These are phyloP conservation scores for Zygosaccharomyces bailii DNA, from an alignment of 805 yeast genomes.

Conservation along the genomic window DNA sequence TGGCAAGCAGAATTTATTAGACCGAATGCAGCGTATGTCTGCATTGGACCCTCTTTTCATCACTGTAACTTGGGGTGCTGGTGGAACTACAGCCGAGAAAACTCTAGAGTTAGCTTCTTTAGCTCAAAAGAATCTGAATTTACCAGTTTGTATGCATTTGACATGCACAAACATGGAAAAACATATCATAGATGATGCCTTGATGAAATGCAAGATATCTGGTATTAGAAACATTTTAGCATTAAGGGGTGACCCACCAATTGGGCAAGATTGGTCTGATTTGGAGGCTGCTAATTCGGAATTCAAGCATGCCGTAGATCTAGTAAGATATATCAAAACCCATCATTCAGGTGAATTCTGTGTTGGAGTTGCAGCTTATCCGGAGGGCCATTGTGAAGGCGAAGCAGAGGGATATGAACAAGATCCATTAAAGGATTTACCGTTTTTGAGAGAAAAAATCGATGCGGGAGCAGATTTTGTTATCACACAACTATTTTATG, in stretches of 20 bases:
- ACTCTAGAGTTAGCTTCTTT: constrained; percentile 78
- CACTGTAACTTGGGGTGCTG: constrained; percentile 98
- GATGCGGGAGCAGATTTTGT: constrained; percentile 94
- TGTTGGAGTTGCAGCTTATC: constrained; percentile 96
- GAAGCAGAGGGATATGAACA: constrained; percentile 59
- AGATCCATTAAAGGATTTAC: constrained; percentile 64
- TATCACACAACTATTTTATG: constrained; percentile 88
- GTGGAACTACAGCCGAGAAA: constrained; percentile 87
- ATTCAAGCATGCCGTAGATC: constrained; percentile 78
- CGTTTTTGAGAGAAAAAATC: constrained; percentile 76
- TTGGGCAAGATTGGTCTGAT: constrained; percentile 45
- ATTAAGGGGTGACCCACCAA: constrained; percentile 92
- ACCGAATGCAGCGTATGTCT: constrained; percentile 85
- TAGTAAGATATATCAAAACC: constrained; percentile 72
- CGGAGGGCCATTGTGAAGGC: constrained; percentile 96
- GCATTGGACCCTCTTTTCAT: constrained; percentile 84
- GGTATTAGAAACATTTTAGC: constrained; percentile 91
- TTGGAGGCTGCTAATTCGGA: constrained; percentile 43
- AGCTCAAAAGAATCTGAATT: constrained; percentile 67
- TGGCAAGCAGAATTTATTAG: constrained; percentile 78
- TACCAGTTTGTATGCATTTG: constrained; percentile 91
- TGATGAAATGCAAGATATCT: constrained; percentile 61
- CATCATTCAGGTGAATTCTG: constrained; percentile 80
- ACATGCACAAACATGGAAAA: constrained; percentile 93
- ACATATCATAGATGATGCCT: constrained; percentile 72